Evolutionary conservation across 257 asterid genomes (phyloP), one percentile per base, ranked within the genome.

Genomic region (Ilex aquifolium): DNA sequence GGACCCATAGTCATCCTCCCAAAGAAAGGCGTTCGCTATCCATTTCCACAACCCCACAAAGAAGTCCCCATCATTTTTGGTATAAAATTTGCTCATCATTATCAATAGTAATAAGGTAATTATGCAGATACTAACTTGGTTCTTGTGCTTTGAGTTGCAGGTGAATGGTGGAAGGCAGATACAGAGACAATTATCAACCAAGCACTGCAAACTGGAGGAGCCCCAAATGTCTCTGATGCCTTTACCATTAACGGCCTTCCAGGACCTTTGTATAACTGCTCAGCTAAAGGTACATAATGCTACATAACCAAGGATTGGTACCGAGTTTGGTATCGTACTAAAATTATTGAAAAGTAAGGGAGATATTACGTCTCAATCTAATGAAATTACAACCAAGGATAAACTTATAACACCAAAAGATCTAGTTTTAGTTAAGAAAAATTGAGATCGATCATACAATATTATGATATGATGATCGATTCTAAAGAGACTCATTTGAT

Each of bases 91-190:
- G 27, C 9, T 56, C 10, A 46, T 46, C 42, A 36, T 36, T 36
- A 2, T 8, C 8, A 2, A 8, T 4, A 36, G 1, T 36, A 36
- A 4, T 36, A 8, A 36, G 42, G 5, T 36, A 36, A 36, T 36
- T 4, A 36, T 36, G 8, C 8, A 36, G 42, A 36, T 7, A 36
- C 2, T 36, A 36, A 36, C 8, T 36, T 36, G 42, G 42, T 36
- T 36, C 42, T 36, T 36, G 42, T 49, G 27, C 27, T 21, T 61
- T 62, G 56, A 29, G 15, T 49, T 65, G 29, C 54, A 86, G 91
- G 95, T 36, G 91, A 86, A 66, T 83, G 95, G 95, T 86, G 88
- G 86, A 86, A 86, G 69, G 75, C 76, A 8, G 85, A 86, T 32
- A 81, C 90, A 0, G 88, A 86, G 69, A 65, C 67, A 1, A 58